Conservation (phyloP, 1,139 yeast species). For the Kazachstania sp. region DNA sequence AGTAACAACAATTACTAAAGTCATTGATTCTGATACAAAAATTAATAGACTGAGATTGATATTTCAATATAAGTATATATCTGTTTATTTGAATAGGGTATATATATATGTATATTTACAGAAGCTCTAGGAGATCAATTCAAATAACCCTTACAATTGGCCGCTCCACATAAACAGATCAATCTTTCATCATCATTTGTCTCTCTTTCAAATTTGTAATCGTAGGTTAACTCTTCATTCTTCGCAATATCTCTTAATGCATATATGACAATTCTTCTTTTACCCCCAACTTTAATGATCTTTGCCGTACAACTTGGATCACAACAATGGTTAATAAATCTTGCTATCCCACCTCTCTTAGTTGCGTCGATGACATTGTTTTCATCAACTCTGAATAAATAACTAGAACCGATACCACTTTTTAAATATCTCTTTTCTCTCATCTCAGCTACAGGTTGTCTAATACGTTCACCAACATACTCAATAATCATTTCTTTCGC, state of each 20-base stretch:
- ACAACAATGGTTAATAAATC: conserved; percentile 95
- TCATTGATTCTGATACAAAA: no score
- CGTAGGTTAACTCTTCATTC: conserved; percentile 89
- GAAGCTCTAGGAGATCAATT: conserved; percentile 31
- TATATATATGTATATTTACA: neutral
- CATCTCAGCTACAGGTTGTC: conserved; percentile 92
- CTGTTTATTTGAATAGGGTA: no score
- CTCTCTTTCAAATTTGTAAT: conserved; percentile 89
- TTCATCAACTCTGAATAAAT: conserved; percentile 85
- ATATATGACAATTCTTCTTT: conserved; percentile 87
- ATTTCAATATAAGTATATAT: no score
- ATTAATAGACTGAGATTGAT: no score
- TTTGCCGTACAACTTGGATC: conserved; percentile 97
- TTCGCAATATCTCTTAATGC: conserved; percentile 84
- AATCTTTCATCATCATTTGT: conserved; percentile 84
- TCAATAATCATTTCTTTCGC: conserved; percentile 97
- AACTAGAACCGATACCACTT: conserved; percentile 93
- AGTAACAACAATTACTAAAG: no score
- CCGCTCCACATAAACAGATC: conserved; percentile 89
- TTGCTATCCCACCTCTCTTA: conserved; percentile 91
- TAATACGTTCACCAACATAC: conserved; percentile 92
- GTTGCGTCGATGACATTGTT: conserved; percentile 96
- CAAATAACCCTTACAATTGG: conserved; percentile 86
- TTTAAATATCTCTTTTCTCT: conserved; percentile 79
- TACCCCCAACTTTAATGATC: conserved; percentile 90